A percentile compares a stretch with the other conserved stretches of the same genome.
phyloP scores from a whole-genome alignment of 805 yeast species.

The Suhomyces prunicola region DNA sequence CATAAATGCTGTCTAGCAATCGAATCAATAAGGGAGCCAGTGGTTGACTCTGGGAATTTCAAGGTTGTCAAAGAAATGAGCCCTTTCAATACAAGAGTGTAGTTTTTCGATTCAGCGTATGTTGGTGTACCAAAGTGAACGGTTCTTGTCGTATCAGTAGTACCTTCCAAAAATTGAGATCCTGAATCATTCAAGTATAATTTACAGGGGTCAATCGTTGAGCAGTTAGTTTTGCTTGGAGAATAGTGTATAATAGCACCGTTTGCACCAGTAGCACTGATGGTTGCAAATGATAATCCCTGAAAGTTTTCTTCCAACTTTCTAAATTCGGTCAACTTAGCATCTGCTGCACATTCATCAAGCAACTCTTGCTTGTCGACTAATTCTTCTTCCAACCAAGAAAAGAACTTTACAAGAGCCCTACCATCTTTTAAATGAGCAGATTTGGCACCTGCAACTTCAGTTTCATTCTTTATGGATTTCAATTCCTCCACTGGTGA shows the following conservation, averaged over 20 bases:
- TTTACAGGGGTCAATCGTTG: conserved; percentile 50
- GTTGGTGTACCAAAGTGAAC: conserved; percentile 51
- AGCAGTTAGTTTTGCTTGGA: conserved; percentile 45
- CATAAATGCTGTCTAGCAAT: conserved; percentile 59
- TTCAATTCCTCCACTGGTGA: conserved; percentile 50
- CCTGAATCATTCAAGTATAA: conserved; percentile 59
- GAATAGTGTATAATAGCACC: conserved; percentile 76
- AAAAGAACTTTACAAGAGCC: conserved; percentile 50
- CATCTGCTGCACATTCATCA: conserved; percentile 61
- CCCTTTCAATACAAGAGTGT: conserved; percentile 59
- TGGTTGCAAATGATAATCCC: conserved; percentile 72
- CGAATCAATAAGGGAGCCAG: conserved; percentile 53
- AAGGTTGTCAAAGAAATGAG: conserved; percentile 48
- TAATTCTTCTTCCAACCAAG: conserved; percentile 60
- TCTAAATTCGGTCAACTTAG: conserved; percentile 38
- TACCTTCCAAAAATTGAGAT: conserved; percentile 59
- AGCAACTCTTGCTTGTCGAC: conserved; percentile 36
- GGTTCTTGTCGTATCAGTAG: conserved; percentile 64
- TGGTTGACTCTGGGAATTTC: conserved; percentile 53
- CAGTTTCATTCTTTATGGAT: conserved; percentile 48
- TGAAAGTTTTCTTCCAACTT: conserved; percentile 45
- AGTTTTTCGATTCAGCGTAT: conserved; percentile 44
- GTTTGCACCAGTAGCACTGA: conserved; percentile 72
- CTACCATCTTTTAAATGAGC: conserved; percentile 60
- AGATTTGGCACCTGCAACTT: conserved; percentile 47